phyloP scores from a whole-genome alignment of 371 early-diverging fungal species.

The Cokeromyces recurvatus region DNA sequence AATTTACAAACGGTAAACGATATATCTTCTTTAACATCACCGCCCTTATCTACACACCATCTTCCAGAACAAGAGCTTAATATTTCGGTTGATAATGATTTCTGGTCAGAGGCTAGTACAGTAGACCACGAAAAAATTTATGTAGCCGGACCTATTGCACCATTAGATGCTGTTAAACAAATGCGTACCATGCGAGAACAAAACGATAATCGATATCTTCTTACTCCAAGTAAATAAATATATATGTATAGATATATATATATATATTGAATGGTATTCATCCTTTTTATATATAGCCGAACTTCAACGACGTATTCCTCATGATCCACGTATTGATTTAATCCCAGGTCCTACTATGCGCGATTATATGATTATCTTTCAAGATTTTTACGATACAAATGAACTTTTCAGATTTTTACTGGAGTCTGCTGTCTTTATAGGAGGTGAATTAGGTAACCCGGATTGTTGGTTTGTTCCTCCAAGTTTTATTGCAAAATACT shows the following conservation, averaged over 20 bases:
- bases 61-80: background rate
- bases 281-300: slow-evolving; percentile 21
- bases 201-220: slow-evolving; percentile 8
- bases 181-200: slow-evolving; percentile 15
- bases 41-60: background rate
- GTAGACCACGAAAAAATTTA: slow-evolving; percentile 10
- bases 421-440: slow-evolving; percentile 31
- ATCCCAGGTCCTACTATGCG: slow-evolving; percentile 43
- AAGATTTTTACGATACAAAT: slow-evolving; percentile 40
- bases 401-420: slow-evolving; percentile 34
- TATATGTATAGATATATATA: background rate
- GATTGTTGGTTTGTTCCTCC: slow-evolving; percentile 33
- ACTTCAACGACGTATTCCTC: slow-evolving; percentile 36
- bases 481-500: slow-evolving; percentile 17
- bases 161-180: slow-evolving; percentile 16
- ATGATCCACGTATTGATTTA: slow-evolving; percentile 43
- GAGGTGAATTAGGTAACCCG: slow-evolving; percentile 33
- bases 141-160: slow-evolving; percentile 13
- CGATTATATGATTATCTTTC: slow-evolving; percentile 43
- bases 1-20: background rate
- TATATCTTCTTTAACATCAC: background rate
- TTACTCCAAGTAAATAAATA: slow-evolving; percentile 21
- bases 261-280: background rate
- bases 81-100: slow-evolving; percentile 9
- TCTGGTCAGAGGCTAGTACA: background rate